Conservation (phyloP, 768 basidiomycete genomes). For the Mycena maculata region DNA sequence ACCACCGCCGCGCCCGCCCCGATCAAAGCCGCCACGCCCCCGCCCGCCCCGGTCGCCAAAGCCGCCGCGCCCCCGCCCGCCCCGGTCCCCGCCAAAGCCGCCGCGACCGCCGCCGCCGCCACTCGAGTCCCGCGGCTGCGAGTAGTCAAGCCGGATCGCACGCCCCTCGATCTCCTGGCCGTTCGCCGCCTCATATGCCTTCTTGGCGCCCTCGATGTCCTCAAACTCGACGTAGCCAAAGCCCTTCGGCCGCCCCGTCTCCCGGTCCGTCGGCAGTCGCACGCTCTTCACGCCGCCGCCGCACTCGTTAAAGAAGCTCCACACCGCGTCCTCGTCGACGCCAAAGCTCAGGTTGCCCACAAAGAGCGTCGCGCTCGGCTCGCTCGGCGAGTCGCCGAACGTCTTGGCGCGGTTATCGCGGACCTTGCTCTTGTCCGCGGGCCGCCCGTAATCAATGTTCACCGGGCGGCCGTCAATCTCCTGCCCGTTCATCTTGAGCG, state of each 20-base stretch:
- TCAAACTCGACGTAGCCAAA: conserved; percentile 98
- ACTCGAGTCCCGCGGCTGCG: conserved; percentile 78
- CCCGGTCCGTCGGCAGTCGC: conserved; percentile 92
- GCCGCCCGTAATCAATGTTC: conserved; percentile 82
- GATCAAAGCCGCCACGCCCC: conserved; percentile 49
- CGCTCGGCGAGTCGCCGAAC: conserved; percentile 76
- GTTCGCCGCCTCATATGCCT: conserved; percentile 76
- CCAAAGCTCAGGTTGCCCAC: conserved; percentile 91
- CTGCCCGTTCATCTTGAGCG: conserved; percentile 81
- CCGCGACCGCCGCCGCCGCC: conserved; percentile 60
- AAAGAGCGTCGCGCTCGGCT: conserved; percentile 84
- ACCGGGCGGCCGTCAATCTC: conserved; percentile 94
- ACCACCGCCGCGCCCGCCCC: conserved; percentile 50
- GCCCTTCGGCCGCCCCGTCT: conserved; percentile 91
- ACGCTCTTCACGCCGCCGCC: conserved; percentile 84
- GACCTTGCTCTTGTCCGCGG: conserved; percentile 64
- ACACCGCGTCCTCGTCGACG: conserved; percentile 84
- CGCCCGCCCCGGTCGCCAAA: conserved; percentile 50
- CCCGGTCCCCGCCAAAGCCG: conserved; percentile 47
- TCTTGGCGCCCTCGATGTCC: conserved; percentile 81
- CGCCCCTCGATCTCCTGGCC: conserved; percentile 88
- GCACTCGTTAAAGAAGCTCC: conserved; percentile 91
- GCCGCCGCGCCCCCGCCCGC: conserved; percentile 53
- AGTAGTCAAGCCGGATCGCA: conserved; percentile 84
- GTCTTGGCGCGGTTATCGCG: conserved; percentile 78